Conservation (phyloP, 2,329 filamentous ascomycete species). For the Hypoxylon sp. region DNA sequence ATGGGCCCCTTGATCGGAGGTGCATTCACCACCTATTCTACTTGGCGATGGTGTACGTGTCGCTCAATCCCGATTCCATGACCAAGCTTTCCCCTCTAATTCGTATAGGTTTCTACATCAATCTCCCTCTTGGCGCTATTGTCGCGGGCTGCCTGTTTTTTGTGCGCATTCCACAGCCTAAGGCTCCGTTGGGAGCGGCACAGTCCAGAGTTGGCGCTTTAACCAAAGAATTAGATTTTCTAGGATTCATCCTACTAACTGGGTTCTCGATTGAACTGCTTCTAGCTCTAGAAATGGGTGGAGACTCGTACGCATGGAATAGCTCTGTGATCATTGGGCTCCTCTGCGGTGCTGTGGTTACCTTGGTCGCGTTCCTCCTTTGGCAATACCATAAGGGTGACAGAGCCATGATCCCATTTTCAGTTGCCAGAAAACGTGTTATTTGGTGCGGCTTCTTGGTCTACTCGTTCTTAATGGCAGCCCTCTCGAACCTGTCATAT, state of each 20-base stretch:
- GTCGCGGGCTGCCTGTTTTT: conserved; percentile 51
- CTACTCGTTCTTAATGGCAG: conserved; percentile 11
- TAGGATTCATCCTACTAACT: conserved; percentile 60
- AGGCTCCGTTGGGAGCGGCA: not conserved
- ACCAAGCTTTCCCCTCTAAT: not conserved
- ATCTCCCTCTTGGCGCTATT: conserved; percentile 60
- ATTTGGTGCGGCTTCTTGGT: conserved; percentile 58
- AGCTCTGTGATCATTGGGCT: conserved; percentile 57
- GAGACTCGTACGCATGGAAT: conserved; percentile 56
- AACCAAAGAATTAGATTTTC: conserved; percentile 57
- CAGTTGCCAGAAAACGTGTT: conserved; percentile 58
- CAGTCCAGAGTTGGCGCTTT: not conserved
- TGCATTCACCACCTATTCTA: conserved; percentile 58
- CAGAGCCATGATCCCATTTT: conserved; percentile 62
- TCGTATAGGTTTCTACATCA: conserved; percentile 61
- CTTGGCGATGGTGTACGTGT: conserved; percentile 63
- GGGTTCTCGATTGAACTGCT: conserved; percentile 60
- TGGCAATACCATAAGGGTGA: conserved; percentile 60
- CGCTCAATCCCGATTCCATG: not conserved
- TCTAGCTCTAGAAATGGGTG: conserved; percentile 62
- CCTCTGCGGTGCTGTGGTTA: conserved; percentile 55
- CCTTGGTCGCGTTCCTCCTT: conserved; percentile 51
- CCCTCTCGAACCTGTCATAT: conserved; percentile 60
- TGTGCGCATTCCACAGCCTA: conserved; percentile 56
- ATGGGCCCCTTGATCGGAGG: conserved; percentile 62